Conservation (phyloP, 495 filamentous ascomycete species). For the Cenococcum geophilum region DNA sequence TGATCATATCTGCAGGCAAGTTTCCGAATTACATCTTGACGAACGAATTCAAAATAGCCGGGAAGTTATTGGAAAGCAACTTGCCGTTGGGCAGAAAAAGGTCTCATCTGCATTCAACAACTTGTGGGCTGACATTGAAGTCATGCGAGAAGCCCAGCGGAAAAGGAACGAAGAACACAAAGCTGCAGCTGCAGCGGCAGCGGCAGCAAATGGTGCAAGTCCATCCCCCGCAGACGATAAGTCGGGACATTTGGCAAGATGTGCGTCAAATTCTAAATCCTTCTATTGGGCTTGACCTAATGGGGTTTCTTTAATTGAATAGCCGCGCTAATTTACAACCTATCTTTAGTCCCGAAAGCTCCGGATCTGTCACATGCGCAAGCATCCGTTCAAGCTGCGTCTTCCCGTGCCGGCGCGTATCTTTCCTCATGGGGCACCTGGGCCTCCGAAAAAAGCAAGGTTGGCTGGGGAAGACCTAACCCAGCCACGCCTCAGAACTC, state of each 20-base stretch:
- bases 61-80: conserved; percentile 70
- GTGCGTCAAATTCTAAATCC: conserved; percentile 24
- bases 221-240: not conserved
- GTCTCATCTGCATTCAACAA: conserved; percentile 76
- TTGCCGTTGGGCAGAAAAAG: conserved; percentile 79
- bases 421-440: conserved; percentile 91
- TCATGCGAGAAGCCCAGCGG: conserved; percentile 73
- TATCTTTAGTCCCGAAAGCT: conserved; percentile 34
- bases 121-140: conserved; percentile 83
- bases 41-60: conserved; percentile 70
- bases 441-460: conserved; percentile 82
- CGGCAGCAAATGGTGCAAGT: not conserved
- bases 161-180: conserved; percentile 47
- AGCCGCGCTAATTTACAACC: conserved; percentile 15
- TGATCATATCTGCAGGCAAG: conserved; percentile 34
- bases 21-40: conserved; percentile 77
- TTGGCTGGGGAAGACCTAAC: conserved; percentile 42
- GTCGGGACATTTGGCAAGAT: conserved; percentile 23
- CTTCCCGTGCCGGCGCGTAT: conserved; percentile 76
- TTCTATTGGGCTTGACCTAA: conserved; percentile 1
- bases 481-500: not conserved
- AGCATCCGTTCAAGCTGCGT: conserved; percentile 59
- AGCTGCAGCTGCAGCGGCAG: conserved; percentile 25
- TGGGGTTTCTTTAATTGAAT: not conserved
- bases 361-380: conserved; percentile 62